Evolutionary conservation across 176 grass and related monocot species (phyloP), one percentile per base, ranked within the genome.

Genomic region (Puccinellia tenuiflora): DNA sequence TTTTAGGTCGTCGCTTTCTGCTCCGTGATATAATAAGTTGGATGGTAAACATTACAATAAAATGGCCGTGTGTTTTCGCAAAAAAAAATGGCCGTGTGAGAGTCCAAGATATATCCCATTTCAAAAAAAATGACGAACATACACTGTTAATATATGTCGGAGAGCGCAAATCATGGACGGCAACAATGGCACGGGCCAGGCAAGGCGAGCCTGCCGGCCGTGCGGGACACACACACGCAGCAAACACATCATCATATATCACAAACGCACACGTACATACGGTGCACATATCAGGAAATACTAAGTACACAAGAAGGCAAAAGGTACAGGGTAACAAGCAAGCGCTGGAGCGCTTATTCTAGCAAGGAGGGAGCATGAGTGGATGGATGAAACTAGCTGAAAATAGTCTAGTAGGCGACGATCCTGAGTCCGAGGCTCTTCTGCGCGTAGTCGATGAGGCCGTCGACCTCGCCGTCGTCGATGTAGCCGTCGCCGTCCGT

Each of bases 381-480:
- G 48, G 16, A 40, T 30, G 47, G 4, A 7, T 14, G 50, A 25
- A 55, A 67, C 38, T 39, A 35, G 20, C 64, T 68, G 35, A 14
- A 22, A 39, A 3, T 6, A 26, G 55, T 26, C 52, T 68, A 97
- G 48, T 94, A 92, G 50, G 95, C 75, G 65, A 94, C 90, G 61
- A 97, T 94, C 86, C 61, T 94, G 76, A 92, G 73, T 24, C 95
- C 95, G 35, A 97, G 84, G 72, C 56, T 87, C 81, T 21, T 89
- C 84, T 94, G 90, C 47, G 90, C 95, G 75, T 89, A 97, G 33
- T 97, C 92, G 53, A 92, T 91, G 72, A 97, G 88, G 12, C 89
- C 86, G 73, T 97, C 95, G 3, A 94, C 82, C 90, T 97, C 95
- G 62, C 75, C 47, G 34, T 92, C 88, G 50, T 84, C 81, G 56